A percentile compares a stretch with the other conserved stretches of the same genome.
phyloP scores from a whole-genome alignment of 73 alveolate genomes.

The Symbiodinium pilosum region DNA sequence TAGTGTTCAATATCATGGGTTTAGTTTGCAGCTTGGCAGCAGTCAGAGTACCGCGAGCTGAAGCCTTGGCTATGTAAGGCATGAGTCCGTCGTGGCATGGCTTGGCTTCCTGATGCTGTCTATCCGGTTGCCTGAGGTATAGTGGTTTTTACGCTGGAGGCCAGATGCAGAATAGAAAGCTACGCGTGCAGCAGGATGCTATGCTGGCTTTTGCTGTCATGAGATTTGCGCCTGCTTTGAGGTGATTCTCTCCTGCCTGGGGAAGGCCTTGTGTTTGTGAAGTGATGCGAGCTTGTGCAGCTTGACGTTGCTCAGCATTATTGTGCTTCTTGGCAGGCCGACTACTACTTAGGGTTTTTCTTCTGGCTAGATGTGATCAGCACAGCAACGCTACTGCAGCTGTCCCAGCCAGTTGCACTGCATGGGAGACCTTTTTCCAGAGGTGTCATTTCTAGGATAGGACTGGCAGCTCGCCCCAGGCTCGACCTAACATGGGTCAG shows the following conservation, averaged over 20 bases:
- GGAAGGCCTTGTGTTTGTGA: too few species aligned
- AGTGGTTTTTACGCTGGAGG: constrained; percentile 11
- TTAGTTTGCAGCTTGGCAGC: constrained; percentile 41
- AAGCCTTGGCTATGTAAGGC: neutral
- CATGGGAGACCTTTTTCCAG: too few species aligned
- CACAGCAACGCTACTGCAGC: constrained; percentile 96
- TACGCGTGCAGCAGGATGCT: neutral
- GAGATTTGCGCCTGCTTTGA: neutral
- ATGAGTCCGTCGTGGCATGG: neutral
- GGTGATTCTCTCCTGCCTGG: constrained; percentile 93
- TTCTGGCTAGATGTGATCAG: constrained; percentile 96
- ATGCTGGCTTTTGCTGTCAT: neutral
- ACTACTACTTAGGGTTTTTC: constrained; percentile 95
- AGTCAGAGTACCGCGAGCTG: neutral
- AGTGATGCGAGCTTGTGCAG: too few species aligned
- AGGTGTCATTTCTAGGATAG: neutral
- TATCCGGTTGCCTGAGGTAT: neutral
- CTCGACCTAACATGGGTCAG: constrained; percentile 91
- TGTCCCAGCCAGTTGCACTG: too few species aligned
- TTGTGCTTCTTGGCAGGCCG: constrained; percentile 12
- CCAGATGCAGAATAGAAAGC: neutral
- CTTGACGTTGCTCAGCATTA: too few species aligned
- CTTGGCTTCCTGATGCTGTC: neutral
- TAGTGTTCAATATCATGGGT: constrained; percentile 48
- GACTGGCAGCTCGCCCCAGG: neutral